A percentile compares a stretch with the other conserved stretches of the same genome.
phyloP scores from a whole-genome alignment of 1,284 basidiomycete genomes.

The Anthracocystis walkeri region DNA sequence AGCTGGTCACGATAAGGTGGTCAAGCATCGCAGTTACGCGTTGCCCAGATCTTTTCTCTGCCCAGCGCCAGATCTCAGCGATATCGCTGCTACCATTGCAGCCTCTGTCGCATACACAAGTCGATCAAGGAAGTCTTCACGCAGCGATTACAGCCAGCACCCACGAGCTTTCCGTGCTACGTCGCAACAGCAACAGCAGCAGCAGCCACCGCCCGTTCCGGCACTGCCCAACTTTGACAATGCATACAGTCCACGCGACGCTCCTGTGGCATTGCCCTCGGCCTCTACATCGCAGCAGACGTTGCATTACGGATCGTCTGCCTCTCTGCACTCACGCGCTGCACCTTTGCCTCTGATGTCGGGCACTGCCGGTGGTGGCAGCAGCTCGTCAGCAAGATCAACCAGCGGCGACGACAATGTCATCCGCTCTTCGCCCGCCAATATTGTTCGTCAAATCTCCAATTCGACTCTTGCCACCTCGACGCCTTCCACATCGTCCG shows the following conservation, averaged over 20 bases:
- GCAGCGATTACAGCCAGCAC: not conserved
- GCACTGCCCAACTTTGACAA: constrained; percentile 7
- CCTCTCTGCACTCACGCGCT: constrained; percentile 12
- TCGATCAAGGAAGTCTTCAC: constrained; percentile 1
- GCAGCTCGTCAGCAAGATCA: constrained; percentile 27
- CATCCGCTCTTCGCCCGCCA: constrained; percentile 5
- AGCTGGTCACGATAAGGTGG: constrained; percentile 27
- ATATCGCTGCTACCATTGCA: constrained; percentile 8
- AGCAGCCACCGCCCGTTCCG: constrained; percentile 2
- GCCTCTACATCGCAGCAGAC: constrained; percentile 6
- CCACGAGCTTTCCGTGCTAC: not conserved
- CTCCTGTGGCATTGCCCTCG: constrained; percentile 5
- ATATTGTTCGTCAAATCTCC: constrained; percentile 17
- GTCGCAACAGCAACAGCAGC: not conserved
- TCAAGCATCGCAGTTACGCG: constrained; percentile 29
- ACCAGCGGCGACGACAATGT: constrained; percentile 14
- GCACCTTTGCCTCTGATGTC: not conserved
- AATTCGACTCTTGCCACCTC: constrained; percentile 23
- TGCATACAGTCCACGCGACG: constrained; percentile 8
- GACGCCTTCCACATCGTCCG: constrained; percentile 18
- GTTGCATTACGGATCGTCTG: not conserved
- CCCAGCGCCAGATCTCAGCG: constrained; percentile 22
- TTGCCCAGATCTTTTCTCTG: constrained; percentile 42
- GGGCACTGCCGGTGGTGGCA: not conserved
- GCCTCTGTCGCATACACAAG: constrained; percentile 6